phyloP scores from a whole-genome alignment of 73 alveolate genomes.

The Paraurostyla sp. region DNA sequence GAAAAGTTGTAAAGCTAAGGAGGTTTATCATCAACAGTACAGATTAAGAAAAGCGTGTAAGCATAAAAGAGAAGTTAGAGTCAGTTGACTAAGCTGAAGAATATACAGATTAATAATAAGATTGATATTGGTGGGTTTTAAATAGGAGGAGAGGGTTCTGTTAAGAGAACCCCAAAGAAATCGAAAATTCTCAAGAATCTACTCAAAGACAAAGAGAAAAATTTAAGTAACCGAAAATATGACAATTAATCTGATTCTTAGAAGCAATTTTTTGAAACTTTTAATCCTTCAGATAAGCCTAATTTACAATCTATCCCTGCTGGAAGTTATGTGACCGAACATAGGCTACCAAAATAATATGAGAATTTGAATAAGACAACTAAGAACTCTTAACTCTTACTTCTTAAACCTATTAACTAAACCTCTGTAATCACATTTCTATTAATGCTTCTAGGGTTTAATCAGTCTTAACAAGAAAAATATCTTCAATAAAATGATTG shows the following conservation, averaged over 20 bases:
- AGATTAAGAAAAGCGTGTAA: neutral
- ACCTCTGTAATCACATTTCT: neutral
- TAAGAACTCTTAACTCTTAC: neutral
- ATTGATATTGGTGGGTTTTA: neutral
- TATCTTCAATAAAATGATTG: neutral
- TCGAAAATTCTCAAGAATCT: no score
- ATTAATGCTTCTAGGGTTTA: neutral
- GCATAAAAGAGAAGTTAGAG: neutral
- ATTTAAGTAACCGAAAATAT: neutral
- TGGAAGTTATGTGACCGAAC: neutral
- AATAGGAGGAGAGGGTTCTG: neutral
- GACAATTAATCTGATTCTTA: neutral
- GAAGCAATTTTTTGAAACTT: slow-evolving; percentile 11
- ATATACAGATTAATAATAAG: neutral
- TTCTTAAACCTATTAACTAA: neutral
- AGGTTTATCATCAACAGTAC: neutral
- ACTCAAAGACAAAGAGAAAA: no score
- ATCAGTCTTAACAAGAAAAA: neutral
- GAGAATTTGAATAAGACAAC: neutral
- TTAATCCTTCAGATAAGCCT: neutral
- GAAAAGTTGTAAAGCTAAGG: neutral
- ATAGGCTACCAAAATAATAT: neutral
- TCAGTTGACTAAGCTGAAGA: neutral
- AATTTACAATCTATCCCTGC: neutral
- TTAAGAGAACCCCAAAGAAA: neutral